Conservation (phyloP, 805 yeast species). For the Blastobotrys peoriensis region DNA sequence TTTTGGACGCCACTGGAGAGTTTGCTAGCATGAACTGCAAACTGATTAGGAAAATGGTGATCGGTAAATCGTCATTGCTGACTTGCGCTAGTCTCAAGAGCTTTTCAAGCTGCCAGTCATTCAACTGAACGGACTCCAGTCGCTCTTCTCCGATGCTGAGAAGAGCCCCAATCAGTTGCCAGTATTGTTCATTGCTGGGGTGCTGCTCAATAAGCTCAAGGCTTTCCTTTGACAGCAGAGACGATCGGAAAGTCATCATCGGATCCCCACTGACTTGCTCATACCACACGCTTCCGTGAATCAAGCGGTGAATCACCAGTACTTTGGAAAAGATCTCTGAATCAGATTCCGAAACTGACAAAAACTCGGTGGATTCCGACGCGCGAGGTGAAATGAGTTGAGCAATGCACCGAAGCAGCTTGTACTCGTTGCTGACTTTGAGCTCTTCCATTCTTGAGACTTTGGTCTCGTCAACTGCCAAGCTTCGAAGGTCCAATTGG, state of each 20-base stretch:
- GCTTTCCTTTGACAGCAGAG: background rate
- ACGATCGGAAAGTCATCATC: background rate
- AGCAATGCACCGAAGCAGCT: constrained; percentile 23
- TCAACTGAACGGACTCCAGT: background rate
- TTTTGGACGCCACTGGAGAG: background rate
- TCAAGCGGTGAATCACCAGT: constrained; percentile 12
- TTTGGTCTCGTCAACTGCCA: constrained; percentile 18
- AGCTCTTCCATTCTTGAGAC: constrained; percentile 27
- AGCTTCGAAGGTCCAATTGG: constrained; percentile 8
- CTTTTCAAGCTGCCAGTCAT: background rate
- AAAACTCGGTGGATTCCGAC: constrained; percentile 12
- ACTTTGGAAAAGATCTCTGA: constrained; percentile 9
- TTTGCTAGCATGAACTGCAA: background rate
- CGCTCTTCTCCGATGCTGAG: constrained; percentile 1
- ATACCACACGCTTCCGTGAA: constrained; percentile 5
- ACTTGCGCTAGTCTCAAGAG: background rate
- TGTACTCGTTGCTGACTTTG: constrained; percentile 29
- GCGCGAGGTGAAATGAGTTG: constrained; percentile 16
- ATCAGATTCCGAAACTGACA: constrained; percentile 19
- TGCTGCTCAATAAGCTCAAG: background rate
- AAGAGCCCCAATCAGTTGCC: background rate
- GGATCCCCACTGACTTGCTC: background rate
- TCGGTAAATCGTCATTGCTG: background rate
- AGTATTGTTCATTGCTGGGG: background rate
- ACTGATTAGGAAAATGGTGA: background rate